Percentiles rank a stretch among this genome's conserved stretches.
Evolutionary conservation across 352 stramenopile genomes (phyloP).

Genomic region (Pythium brachiatum): DNA sequence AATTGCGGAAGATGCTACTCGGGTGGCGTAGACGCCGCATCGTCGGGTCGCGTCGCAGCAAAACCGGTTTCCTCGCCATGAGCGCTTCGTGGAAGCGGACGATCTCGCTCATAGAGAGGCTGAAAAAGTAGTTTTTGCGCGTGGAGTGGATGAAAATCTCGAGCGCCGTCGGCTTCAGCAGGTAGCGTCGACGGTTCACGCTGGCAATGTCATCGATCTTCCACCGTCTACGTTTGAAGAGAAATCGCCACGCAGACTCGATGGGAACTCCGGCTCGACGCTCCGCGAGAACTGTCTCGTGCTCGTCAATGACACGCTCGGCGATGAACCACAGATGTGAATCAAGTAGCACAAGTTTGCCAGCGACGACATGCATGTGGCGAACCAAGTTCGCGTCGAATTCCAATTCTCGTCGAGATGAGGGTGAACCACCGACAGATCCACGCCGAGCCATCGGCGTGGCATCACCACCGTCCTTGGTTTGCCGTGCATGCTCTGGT

Average conservation of each 20-base stretch:
- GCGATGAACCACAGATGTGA: constrained; percentile 58
- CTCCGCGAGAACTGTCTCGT: constrained; percentile 59
- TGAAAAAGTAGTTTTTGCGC: constrained; percentile 88
- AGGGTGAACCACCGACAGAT: constrained; percentile 8
- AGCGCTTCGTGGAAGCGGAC: constrained; percentile 62
- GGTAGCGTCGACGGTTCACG: constrained; percentile 71
- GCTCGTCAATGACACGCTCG: constrained; percentile 71
- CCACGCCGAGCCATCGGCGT: constrained; percentile 9
- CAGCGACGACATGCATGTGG: constrained; percentile 73
- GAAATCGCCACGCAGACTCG: constrained; percentile 53
- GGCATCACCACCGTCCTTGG: background rate
- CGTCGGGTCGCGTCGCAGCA: constrained; percentile 68
- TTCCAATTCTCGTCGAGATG: constrained; percentile 26
- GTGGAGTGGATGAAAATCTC: constrained; percentile 83
- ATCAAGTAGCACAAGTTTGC: constrained; percentile 54
- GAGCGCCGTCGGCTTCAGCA: constrained; percentile 76
- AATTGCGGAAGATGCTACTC: constrained; percentile 80
- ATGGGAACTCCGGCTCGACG: constrained; percentile 38
- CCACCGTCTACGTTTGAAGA: constrained; percentile 73
- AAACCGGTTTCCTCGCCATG: constrained; percentile 50
- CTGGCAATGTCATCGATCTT: constrained; percentile 69
- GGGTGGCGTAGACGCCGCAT: constrained; percentile 74
- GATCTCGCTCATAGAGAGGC: constrained; percentile 53
- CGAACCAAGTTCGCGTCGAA: constrained; percentile 69
- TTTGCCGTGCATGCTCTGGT: constrained; percentile 1